Evolutionary conservation across 768 basidiomycete genomes (phyloP).

Genomic region (Russula brevipes): DNA sequence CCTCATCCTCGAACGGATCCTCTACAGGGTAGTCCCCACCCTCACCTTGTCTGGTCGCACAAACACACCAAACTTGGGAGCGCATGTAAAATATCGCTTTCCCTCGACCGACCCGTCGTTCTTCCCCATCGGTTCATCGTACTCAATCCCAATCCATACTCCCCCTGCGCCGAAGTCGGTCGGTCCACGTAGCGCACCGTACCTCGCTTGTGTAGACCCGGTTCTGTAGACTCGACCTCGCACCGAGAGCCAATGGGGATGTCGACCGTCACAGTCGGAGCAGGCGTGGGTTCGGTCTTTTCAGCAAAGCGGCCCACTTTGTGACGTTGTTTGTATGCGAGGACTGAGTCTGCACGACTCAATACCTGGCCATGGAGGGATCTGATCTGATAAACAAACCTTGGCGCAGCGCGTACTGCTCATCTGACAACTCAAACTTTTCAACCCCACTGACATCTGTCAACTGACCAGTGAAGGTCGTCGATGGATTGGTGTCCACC

Average conservation of each 20-base stretch:
- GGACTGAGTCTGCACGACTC: conserved; percentile 63
- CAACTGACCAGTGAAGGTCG: conserved; percentile 75
- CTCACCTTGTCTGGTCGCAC: conserved; percentile 76
- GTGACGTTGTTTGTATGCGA: conserved; percentile 81
- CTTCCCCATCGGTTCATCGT: conserved; percentile 94
- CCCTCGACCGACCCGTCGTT: conserved; percentile 93
- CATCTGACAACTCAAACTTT: conserved; percentile 83
- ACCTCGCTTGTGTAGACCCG: conserved; percentile 71
- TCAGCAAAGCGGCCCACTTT: conserved; percentile 87
- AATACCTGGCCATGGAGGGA: background rate
- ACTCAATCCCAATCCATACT: conserved; percentile 88
- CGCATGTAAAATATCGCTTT: conserved; percentile 78
- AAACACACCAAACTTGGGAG: conserved; percentile 75
- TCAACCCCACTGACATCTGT: conserved; percentile 82
- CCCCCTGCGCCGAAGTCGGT: conserved; percentile 68
- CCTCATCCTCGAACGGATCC: conserved; percentile 72
- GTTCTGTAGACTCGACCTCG: conserved; percentile 68
- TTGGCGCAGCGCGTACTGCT: conserved; percentile 73
- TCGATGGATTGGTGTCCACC: conserved; percentile 69
- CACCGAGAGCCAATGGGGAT: conserved; percentile 73
- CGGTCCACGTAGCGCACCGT: conserved; percentile 74
- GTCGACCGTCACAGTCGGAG: conserved; percentile 35
- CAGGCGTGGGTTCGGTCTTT: conserved; percentile 35
- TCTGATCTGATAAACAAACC: conserved; percentile 42
- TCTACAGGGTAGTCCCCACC: conserved; percentile 81